Evolutionary conservation across 2,329 filamentous ascomycete species (phyloP), one percentile per base, ranked within the genome.

Genomic region (Aspergillus melleus): DNA sequence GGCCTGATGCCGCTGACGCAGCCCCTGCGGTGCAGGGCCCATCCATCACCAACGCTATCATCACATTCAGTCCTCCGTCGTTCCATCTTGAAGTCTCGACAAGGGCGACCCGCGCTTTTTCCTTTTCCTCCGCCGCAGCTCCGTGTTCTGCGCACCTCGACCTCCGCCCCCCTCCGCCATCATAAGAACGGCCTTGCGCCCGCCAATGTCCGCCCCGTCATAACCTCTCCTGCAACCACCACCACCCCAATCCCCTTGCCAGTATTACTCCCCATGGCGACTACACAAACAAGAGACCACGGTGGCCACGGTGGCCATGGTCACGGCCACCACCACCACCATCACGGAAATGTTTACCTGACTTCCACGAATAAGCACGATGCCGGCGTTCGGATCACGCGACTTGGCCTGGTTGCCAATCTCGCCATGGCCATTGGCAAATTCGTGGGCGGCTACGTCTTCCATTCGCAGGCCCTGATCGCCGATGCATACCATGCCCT

Each of bases 401-500:
- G 92, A 65, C 90, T 98, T 69, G 92, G 92, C 26, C 83, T 96
- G 50, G 90, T 89, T 72, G 91, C 93, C 68, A 99, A 99, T 76
- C 82, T 98, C 55, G 88, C 88, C 72, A 98, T 99, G 93, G 95
- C 94, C 53, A 82, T 98, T 68, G 90, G 88, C 66, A 99, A 99
- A 76, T 95, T 94, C 47, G 82, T 93, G 29, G 95, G 95, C 60
- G 95, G 95, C 68, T 96, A 95, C 80, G 81, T 89, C 66, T 98
- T 99, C 83, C 93, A 97, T 77, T 97, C 93, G 49, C 92, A 97
- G 78, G 89, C 91, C 60, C 90, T 96, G 83, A 83, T 93, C 61
- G 93, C 95, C 72, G 95, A 99, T 76, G 95, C 92, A 58, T 94
- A 96, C 80, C 95, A 99, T 80, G 94, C 92, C 70, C 84, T 98